Conservation (phyloP, 116 monocot species). For the Dioscorea cayenensis region DNA sequence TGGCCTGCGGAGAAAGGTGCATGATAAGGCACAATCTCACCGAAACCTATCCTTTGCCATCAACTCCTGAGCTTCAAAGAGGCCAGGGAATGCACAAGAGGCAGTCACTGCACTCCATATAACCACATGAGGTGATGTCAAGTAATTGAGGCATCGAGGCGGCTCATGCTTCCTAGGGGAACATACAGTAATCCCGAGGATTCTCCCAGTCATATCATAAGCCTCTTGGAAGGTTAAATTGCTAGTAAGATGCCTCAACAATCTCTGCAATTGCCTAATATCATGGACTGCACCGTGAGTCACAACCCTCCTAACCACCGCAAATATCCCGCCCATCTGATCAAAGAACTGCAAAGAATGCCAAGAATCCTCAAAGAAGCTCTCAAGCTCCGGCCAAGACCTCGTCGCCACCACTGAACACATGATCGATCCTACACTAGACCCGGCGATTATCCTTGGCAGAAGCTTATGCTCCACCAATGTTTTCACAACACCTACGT, state of each 20-base stretch:
- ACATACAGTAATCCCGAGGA: constrained; percentile 89
- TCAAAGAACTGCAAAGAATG: constrained; percentile 87
- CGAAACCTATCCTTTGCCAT: constrained; percentile 92
- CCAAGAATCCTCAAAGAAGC: constrained; percentile 72
- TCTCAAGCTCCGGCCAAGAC: constrained; percentile 90
- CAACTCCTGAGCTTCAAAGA: constrained; percentile 92
- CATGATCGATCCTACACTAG: constrained; percentile 87
- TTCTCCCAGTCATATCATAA: constrained; percentile 85
- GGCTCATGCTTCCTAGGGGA: constrained; percentile 94
- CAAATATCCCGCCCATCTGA: constrained; percentile 79
- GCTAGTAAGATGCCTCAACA: constrained; percentile 76
- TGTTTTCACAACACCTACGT: constrained; percentile 89
- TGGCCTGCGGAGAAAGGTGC: constrained; percentile 46
- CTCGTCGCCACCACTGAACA: constrained; percentile 75
- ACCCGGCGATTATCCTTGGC: constrained; percentile 84
- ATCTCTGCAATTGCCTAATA: constrained; percentile 68
- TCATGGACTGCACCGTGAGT: constrained; percentile 83
- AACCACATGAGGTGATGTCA: constrained; percentile 95
- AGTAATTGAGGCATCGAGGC: constrained; percentile 85
- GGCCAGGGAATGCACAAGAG: constrained; percentile 94
- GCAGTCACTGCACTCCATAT: constrained; percentile 97
- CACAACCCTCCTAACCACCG: constrained; percentile 61
- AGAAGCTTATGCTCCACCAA: constrained; percentile 77
- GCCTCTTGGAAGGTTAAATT: constrained; percentile 98
- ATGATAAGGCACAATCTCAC: constrained; percentile 80